Base-by-base conservation (phyloP, 352 stramenopile genomes). In the Pythium utonaiense region DNA sequence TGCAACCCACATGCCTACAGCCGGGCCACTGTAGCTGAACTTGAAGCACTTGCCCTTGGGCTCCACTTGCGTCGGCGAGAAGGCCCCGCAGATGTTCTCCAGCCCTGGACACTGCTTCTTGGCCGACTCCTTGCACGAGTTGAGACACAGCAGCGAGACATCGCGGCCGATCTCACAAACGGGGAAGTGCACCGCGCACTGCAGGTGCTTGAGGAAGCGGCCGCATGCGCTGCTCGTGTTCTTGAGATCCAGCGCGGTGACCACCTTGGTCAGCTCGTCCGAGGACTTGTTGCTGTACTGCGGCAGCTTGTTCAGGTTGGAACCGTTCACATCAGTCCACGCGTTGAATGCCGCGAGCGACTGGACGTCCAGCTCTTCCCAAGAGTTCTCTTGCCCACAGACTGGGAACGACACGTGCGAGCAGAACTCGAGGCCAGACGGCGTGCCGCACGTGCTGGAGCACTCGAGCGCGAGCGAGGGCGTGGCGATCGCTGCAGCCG, bases 151-250 rank as follows among this genome's bases (percentile, higher is more conserved):
- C 17, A 72, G 78, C 28, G 77, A 83, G 45, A 73, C 75, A 54
- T 91, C 83, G 49, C 79, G 75, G 9, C 82, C 82, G 22, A 93
- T 88, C 68, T 94, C 85, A 49, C 85, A 94, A 42, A 91, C 83
- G 2, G 85, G 85, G 38, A 94, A 87, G 67, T 81, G 77, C 33
- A 88, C 65, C 2, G 83, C 83, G 58, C 85, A 94, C 55, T 91
- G 67, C 24, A 94, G 67, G 17, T 67, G 64, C 28, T 73, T 65
- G 41, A 94, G 68, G 38, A 94, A 74, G 12, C 59, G 48, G 48
- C 80, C 78, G 50, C 84, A 94, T 0, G 68, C 19, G 42, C 80
- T 87, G 65, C 69, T 88, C 24, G 64, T 65, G 69, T 94, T 92
- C 38, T 67, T 50, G 30, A 94, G 67, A 59, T 91, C 76, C 34